Base-by-base conservation (phyloP, 495 filamentous ascomycete genomes). In the Hyaloscypha finlandica region DNA sequence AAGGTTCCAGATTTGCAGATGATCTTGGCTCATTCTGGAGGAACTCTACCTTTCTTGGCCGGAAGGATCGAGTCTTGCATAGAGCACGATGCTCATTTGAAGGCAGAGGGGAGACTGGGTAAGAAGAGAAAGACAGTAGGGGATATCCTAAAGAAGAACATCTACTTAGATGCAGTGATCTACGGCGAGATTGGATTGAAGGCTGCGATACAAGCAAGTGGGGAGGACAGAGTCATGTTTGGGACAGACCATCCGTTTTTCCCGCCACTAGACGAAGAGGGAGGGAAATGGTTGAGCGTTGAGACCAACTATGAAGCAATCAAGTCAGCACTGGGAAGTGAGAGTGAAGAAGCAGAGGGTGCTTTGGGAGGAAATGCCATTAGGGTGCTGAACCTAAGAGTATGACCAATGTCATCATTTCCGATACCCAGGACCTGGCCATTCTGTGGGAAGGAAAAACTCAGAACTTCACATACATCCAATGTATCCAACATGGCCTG, bases 161-260 rank as follows among this genome's bases (percentile, higher is more conserved):
- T 97, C 52, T 94, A 92, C 72, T 81, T 98, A 4, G 94, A 98
- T 78, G 94, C 94, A 14, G 77, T 72, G 16, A 69, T 68, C 48
- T 70, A 74, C 39, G 71, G 68, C 39, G 74, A 70, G 42, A 68
- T 70, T 11, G 75, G 72, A 19, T 61, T 71, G 30, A 75, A 66
- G 37, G 72, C 72, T 63, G 70, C 72, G 29, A 71, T 72, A 37
- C 67, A 73, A 53, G 70, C 67, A 25, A 71, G 69, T 63, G 73
- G 70, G 5, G 71, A 64, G 30, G 73, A 74, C 56, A 70, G 75
- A 65, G 70, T 75, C 61, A 77, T 77, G 70, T 70, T 97, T 81
- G 93, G 91, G 22, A 96, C 92, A 3, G 94, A 97, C 76, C 92
- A 97, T 78, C 94, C 94, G 0, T 98, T 98, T 79, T 98, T 97